Base-by-base conservation (phyloP, 371 early-diverging fungal species). In the Mortierella sp. region DNA sequence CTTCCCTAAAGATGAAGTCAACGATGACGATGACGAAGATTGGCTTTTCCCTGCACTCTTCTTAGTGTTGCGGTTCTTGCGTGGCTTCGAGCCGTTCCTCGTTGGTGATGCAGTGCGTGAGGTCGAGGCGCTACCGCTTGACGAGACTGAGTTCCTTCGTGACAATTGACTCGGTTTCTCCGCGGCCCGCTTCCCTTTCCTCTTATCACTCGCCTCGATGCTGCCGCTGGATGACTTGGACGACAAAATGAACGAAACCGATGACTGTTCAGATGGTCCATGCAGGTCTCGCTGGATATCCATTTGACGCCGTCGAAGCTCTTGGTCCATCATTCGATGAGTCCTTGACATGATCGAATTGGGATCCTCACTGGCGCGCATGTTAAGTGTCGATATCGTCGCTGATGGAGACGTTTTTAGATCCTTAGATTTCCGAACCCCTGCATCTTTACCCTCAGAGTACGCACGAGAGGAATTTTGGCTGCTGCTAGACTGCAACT, bases 301-400 rank as follows among this genome's bases (percentile, higher is more conserved):
- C 67, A 58, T n/a, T 51, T 60, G 67, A 16, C 54, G 67, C 38
- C 67, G 64, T 34, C 58, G 26, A 2, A 51, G 27, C 50, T 61
- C 59, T 27, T 68, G 58, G 27, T 73, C 74, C 48, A 68, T 56
- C 24, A 64, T 58, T 9, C 69, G 61, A 2, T 64, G 59, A 16
- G 69, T 57, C 58, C 56, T 64, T 6, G 74, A 68, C 64, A 73
- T 54, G 52, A 63, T 58, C 3, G 73, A 73, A 12, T 45, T 49
- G 21, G 67, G 58, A 26, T 54, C 55, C 16, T 31, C 49, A 7
- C 49, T 59, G 34, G 74, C 52, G n/a, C 74, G 64, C 18, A 68
- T 68, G 56, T 73, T 68, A n/a, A 73, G 61, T 13, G 46, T 45
- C 27, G 69, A 61, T 48, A 68, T 39, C 8, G 74, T 64, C 9